Evolutionary conservation across 2,329 filamentous ascomycete genomes (phyloP).

Genomic region (Neoarthrinium moseri): DNA sequence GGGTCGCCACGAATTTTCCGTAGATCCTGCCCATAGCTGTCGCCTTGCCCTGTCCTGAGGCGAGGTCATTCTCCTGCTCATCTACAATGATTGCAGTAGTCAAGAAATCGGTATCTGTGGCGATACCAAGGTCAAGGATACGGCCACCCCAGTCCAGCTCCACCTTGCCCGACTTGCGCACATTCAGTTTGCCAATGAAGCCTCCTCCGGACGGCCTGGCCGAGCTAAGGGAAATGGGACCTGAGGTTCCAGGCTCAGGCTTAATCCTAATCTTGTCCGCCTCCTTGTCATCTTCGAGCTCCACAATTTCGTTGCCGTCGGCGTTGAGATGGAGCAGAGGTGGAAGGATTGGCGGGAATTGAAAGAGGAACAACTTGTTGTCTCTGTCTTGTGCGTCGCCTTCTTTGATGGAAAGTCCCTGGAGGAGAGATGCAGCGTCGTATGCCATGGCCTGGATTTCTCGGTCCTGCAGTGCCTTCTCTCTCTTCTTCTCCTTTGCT

Average conservation of each 20-base stretch:
- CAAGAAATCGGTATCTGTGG: constrained; percentile 50
- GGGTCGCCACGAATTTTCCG: constrained; percentile 60
- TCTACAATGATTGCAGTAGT: constrained; percentile 61
- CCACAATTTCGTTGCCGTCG: constrained; percentile 23
- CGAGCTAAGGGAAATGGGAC: constrained; percentile 28
- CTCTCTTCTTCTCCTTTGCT: constrained; percentile 27
- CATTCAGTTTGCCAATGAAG: constrained; percentile 58
- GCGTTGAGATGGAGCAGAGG: constrained; percentile 38
- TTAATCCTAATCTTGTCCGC: constrained; percentile 21
- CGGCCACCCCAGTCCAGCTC: constrained; percentile 64
- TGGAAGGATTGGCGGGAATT: constrained; percentile 62
- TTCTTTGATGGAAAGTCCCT: constrained; percentile 28
- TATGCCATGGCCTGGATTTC: constrained; percentile 22
- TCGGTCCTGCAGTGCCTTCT: constrained; percentile 27
- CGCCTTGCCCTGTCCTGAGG: constrained; percentile 43
- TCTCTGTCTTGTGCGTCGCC: constrained; percentile 33
- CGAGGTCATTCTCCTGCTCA: constrained; percentile 49
- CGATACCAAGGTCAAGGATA: constrained; percentile 52
- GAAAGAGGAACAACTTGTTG: constrained; percentile 62
- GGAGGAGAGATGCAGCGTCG: constrained; percentile 30
- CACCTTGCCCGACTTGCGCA: constrained; percentile 61
- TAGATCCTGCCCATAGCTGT: constrained; percentile 63
- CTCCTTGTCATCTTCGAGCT: constrained; percentile 21
- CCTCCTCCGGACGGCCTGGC: constrained; percentile 49
- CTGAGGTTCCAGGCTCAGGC: constrained; percentile 22